phyloP scores from a whole-genome alignment of 2,329 filamentous ascomycete genomes.

The Huntiella moniliformis region DNA sequence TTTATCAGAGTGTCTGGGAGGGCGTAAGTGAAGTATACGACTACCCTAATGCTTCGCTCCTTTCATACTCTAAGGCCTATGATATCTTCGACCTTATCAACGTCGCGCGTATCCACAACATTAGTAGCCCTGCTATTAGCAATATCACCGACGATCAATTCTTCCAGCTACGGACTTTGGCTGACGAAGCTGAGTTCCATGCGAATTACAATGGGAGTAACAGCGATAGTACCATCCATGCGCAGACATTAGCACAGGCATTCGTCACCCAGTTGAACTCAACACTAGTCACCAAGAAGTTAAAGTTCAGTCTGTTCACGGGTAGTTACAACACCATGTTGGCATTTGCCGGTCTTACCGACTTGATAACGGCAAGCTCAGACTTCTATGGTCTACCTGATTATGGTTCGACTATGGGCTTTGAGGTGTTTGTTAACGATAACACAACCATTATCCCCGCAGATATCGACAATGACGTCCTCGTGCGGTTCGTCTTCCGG shows the following conservation, averaged over 20 bases:
- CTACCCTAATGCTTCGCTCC: constrained; percentile 16
- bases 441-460: constrained; percentile 15
- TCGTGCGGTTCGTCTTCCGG: constrained; percentile 20
- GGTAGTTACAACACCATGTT: constrained; percentile 21
- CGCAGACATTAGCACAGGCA: constrained; percentile 17
- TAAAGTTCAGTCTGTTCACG: constrained; percentile 20
- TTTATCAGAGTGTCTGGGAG: constrained; percentile 18
- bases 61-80: constrained; percentile 20
- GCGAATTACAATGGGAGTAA: constrained; percentile 18
- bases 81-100: constrained; percentile 21
- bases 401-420: constrained; percentile 21
- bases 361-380: constrained; percentile 15
- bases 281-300: constrained; percentile 16
- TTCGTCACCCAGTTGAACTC: constrained; percentile 18
- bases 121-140: constrained; percentile 16
- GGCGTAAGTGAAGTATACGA: constrained; percentile 18
- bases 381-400: constrained; percentile 19
- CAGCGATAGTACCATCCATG: constrained; percentile 17
- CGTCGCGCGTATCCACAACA: constrained; percentile 19
- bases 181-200: constrained; percentile 19
- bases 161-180: constrained; percentile 18
- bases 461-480: constrained; percentile 15
- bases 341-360: constrained; percentile 19
- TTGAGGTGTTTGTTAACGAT: constrained; percentile 18
- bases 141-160: constrained; percentile 19